Evolutionary conservation across 75 land plant species (phyloP), one percentile per base, ranked within the genome.

Genomic region (Pinus tabuliformis): DNA sequence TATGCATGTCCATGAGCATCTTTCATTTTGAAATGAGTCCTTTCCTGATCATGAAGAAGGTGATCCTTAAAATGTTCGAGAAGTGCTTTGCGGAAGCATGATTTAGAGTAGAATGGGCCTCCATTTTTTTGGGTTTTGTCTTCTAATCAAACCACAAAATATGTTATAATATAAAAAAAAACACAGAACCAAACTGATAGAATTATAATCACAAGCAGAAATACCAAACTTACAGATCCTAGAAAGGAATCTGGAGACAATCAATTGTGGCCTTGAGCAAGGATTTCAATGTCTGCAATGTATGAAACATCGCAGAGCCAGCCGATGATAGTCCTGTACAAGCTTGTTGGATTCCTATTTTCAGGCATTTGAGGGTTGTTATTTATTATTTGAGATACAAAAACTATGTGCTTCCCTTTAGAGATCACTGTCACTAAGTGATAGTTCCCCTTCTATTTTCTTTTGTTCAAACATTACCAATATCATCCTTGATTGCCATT

Each of bases 1-100:
- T 15, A 74, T 83, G 81, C 75, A 90, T 77, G 52, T 87, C 91
- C 56, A 82, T 56, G 68, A 82, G 77, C 20, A 84, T 56, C 78
- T 86, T 86, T 60, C 78, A 52, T 81, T 86, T 89, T 42, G 81
- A 75, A 61, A 89, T 60, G 42, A 81, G 63, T 2, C 74, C 74
- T 73, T 79, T 84, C 56, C 84, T 72, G 60, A 79, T 28, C 84
- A 86, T 86, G 58, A 80, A 81, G 66, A 78, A 78, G 58, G 78
- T 75, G 26, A 81, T 42, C 42, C 81, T 45, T 14, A 87, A 9
- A 1, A 79, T 22, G 59, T 77, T 84, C 86, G 82, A 84, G 6
- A 87, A 76, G 65, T 70, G 84, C 81, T 84, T 84, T 8, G 81
- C 81, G 2, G 70, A 52, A 28, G 30, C 74, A 56, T 72, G 74